Conservation (phyloP, 176 grass and related monocot species). For the Melocanna baccifera region DNA sequence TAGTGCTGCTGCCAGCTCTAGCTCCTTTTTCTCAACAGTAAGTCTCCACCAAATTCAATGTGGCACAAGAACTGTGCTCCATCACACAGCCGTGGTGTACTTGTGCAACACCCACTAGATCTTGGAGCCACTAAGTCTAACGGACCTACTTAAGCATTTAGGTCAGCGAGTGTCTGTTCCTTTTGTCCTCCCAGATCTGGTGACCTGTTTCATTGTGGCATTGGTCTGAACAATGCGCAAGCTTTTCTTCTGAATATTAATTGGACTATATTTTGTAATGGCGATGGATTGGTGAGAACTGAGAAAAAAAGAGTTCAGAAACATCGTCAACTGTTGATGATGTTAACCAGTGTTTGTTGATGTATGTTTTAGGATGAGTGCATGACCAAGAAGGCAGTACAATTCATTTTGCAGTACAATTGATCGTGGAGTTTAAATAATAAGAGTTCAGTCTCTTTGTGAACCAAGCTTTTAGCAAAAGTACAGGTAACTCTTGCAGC, state of each 20-base stretch:
- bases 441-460: not conserved
- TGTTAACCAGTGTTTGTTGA: not conserved
- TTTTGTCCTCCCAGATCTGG: not conserved
- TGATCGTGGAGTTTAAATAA: conserved; percentile 18
- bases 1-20: conserved; percentile 18
- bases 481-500: not conserved
- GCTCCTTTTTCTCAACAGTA: conserved; percentile 1
- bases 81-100: not conserved
- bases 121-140: conserved; percentile 26
- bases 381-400: not conserved
- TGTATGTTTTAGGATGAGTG: not conserved
- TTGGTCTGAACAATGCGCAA: not conserved
- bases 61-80: conserved; percentile 17
- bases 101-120: conserved; percentile 36
- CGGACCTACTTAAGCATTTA: conserved; percentile 26
- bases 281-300: not conserved
- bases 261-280: not conserved
- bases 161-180: conserved; percentile 22
- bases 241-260: not conserved
- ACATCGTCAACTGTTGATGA: not conserved
- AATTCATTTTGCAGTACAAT: conserved; percentile 3
- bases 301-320: not conserved
- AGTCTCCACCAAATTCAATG: not conserved
- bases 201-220: not conserved
- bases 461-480: conserved; percentile 5